Percentiles rank a stretch among this genome's conserved stretches.
Evolutionary conservation across 495 filamentous ascomycete genomes (phyloP).

Genomic region (Aspergillus saccharolyticus): DNA sequence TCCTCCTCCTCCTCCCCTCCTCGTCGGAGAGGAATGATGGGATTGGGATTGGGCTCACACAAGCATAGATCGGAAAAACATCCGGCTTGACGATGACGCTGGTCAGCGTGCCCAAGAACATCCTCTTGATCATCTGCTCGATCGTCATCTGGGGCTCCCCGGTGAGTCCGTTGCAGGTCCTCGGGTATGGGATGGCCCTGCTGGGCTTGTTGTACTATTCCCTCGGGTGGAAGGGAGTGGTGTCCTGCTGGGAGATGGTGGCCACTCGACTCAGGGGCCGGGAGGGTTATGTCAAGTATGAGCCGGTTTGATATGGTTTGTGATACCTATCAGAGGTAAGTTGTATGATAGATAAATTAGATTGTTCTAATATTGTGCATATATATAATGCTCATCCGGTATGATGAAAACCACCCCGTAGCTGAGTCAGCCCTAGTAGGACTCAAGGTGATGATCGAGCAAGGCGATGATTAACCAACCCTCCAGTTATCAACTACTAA

Average conservation of each 20-base stretch:
- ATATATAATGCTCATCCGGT: too few relatives aligned
- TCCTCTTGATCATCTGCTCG: slow-evolving; percentile 60
- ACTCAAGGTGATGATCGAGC: too few relatives aligned
- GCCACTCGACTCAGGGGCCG: not conserved
- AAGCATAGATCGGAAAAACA: slow-evolving; percentile 63
- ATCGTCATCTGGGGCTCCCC: slow-evolving; percentile 62
- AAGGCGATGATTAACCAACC: too few relatives aligned
- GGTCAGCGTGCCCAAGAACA: slow-evolving; percentile 71
- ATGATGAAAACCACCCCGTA: too few relatives aligned
- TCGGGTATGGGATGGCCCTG: slow-evolving; percentile 64
- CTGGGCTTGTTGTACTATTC: slow-evolving; percentile 63
- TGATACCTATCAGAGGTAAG: too few relatives aligned
- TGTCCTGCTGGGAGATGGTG: not conserved
- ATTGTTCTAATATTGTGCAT: too few relatives aligned
- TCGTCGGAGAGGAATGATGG: not conserved
- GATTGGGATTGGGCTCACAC: not conserved
- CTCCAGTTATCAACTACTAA: too few relatives aligned
- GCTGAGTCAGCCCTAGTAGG: too few relatives aligned
- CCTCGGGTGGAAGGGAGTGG: slow-evolving; percentile 35
- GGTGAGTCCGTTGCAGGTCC: slow-evolving; percentile 53
- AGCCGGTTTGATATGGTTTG: not conserved
- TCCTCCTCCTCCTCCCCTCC: too few relatives aligned
- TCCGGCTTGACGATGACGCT: slow-evolving; percentile 73
- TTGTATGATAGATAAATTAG: too few relatives aligned
- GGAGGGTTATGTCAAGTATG: not conserved